These are phyloP conservation scores for Podosphaera aphanis DNA, from an alignment of 2,329 filamentous ascomycete species.

Conservation along the genomic window DNA sequence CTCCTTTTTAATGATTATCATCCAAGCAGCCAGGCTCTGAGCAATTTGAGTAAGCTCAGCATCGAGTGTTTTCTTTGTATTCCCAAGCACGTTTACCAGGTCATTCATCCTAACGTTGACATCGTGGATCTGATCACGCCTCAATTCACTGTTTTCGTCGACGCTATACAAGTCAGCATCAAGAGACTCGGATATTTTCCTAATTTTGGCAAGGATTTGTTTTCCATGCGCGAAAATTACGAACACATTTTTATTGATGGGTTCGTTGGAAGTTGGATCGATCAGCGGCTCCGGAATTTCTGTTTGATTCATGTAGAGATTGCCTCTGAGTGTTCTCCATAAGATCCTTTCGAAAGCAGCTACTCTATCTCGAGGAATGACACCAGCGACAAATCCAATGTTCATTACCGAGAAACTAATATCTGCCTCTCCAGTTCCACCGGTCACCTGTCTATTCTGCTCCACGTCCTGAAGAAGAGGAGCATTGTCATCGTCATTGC, in stretches of 20 bases:
- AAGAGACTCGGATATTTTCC: slow-evolving; percentile 95
- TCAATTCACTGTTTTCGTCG: slow-evolving; percentile 87
- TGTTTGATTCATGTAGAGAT: slow-evolving; percentile 99
- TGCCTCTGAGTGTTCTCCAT: slow-evolving; percentile 90
- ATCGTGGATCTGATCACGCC: slow-evolving; percentile 88
- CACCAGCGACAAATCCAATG: slow-evolving; percentile 92
- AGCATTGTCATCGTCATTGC: slow-evolving; percentile 66
- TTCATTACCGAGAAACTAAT: slow-evolving; percentile 93
- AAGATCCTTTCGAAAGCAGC: slow-evolving; percentile 91
- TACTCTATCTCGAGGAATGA: slow-evolving; percentile 80
- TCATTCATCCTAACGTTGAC: slow-evolving; percentile 86
- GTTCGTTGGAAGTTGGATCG: slow-evolving; percentile 79
- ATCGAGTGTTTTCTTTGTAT: slow-evolving; percentile 84
- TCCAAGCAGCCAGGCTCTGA: slow-evolving; percentile 81
- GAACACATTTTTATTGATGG: slow-evolving; percentile 91
- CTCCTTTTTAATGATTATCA: slow-evolving; percentile 94
- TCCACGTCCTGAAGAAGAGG: slow-evolving; percentile 84
- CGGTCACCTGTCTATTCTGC: slow-evolving; percentile 39
- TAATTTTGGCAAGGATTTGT: slow-evolving; percentile 94
- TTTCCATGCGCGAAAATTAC: slow-evolving; percentile 98
- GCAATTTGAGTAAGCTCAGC: slow-evolving; percentile 86
- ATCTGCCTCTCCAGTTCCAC: slow-evolving; percentile 30
- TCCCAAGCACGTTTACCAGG: slow-evolving; percentile 73
- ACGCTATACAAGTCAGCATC: slow-evolving; percentile 90
- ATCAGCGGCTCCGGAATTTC: slow-evolving; percentile 88